A percentile compares a stretch with the other conserved stretches of the same genome.
phyloP scores from a whole-genome alignment of 2,329 filamentous ascomycete genomes.

The Orbilia ellipsospora region DNA sequence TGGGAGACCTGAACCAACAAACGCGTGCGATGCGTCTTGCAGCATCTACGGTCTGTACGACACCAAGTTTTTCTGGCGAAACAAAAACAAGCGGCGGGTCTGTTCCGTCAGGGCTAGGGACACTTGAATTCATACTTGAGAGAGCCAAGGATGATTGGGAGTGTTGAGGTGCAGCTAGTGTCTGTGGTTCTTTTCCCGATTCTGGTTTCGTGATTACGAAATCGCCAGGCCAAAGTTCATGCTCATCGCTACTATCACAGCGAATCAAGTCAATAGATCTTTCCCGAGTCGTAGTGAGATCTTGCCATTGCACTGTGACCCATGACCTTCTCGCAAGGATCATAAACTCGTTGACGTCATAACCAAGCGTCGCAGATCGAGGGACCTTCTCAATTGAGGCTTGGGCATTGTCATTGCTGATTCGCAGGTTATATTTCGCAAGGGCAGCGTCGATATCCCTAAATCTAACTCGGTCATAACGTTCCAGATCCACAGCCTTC shows the following conservation, averaged over 20 bases:
- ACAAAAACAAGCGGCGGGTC: conserved; percentile 60
- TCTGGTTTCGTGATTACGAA: conserved; percentile 66
- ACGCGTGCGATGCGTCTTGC: conserved; percentile 69
- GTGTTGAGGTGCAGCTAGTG: conserved; percentile 31
- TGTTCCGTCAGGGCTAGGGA: conserved; percentile 8
- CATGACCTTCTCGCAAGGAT: conserved; percentile 66
- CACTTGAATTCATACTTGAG: conserved; percentile 14
- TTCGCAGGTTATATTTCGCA: conserved; percentile 66
- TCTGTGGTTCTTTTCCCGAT: conserved; percentile 57
- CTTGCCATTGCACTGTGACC: conserved; percentile 71
- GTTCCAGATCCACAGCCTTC: conserved; percentile 57
- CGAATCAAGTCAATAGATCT: conserved; percentile 65
- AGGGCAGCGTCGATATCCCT: conserved; percentile 67
- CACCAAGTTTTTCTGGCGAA: conserved; percentile 67
- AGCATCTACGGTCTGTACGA: conserved; percentile 69
- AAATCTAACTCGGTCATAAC: conserved; percentile 67
- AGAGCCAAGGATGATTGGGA: conserved; percentile 14
- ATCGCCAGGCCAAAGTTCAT: conserved; percentile 71
- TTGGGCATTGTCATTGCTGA: conserved; percentile 59
- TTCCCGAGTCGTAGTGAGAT: conserved; percentile 67
- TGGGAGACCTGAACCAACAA: conserved; percentile 66
- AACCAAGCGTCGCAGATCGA: conserved; percentile 66
- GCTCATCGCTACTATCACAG: conserved; percentile 67
- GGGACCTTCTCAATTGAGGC: conserved; percentile 65
- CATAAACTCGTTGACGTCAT: conserved; percentile 70